Percentiles rank a stretch among this genome's conserved stretches.
Conservation (phyloP, 805 yeast species). For the Hanseniaspora opuntiae region DNA sequence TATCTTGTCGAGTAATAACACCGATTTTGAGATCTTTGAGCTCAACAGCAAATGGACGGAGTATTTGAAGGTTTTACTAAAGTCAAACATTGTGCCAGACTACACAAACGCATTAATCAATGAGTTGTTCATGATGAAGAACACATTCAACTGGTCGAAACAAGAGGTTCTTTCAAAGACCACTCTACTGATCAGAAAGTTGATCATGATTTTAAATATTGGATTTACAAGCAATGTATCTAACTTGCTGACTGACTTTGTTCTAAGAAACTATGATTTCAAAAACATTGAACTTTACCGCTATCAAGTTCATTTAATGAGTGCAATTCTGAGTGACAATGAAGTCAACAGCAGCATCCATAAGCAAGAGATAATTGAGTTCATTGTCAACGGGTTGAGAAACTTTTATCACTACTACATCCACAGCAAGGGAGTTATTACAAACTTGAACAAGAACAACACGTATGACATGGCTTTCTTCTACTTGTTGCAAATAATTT, state of each 20-base stretch:
- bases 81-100: background rate
- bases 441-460: background rate
- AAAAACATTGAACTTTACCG: background rate
- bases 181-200: background rate
- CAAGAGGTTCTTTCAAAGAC: slow-evolving; percentile 1
- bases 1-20: background rate
- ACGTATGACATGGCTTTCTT: background rate
- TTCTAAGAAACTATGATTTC: background rate
- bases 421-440: background rate
- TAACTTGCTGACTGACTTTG: background rate
- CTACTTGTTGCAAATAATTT: background rate
- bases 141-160: slow-evolving; percentile 8
- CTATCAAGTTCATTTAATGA: background rate
- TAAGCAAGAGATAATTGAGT: background rate
- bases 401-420: slow-evolving; percentile 8
- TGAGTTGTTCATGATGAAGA: slow-evolving; percentile 1
- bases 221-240: background rate
- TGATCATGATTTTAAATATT: background rate
- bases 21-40: background rate
- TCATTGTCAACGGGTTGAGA: background rate
- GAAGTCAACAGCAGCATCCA: background rate
- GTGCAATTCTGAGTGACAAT: background rate
- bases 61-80: background rate
- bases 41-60: background rate
- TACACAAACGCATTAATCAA: background rate